These are phyloP conservation scores for Aspergillus fischeri DNA, from an alignment of 2,329 filamentous ascomycete species.

Conservation along the genomic window DNA sequence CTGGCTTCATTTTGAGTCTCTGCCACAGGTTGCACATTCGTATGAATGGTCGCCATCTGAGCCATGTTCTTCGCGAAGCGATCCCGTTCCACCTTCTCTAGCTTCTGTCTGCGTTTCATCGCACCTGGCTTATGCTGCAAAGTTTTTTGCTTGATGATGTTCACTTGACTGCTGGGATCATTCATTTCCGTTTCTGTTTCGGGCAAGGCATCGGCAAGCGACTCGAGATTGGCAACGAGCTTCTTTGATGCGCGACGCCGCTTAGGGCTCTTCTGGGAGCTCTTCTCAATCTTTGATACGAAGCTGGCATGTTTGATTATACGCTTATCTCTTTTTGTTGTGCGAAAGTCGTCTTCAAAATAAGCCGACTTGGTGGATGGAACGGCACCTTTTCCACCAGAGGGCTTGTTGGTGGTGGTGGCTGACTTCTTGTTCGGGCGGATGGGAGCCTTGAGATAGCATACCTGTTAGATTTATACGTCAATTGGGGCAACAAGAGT, in stretches of 20 bases:
- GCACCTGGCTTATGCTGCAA: constrained; percentile 72
- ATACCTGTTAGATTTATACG: background rate
- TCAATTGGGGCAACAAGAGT: background rate
- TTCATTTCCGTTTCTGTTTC: constrained; percentile 51
- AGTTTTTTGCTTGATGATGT: constrained; percentile 70
- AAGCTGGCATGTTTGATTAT: constrained; percentile 77
- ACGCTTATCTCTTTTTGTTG: constrained; percentile 78
- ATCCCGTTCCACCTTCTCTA: constrained; percentile 77
- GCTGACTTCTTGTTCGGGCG: constrained; percentile 16
- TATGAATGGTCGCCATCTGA: constrained; percentile 53
- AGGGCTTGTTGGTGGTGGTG: constrained; percentile 12
- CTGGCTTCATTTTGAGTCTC: constrained; percentile 15
- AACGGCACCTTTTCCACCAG: constrained; percentile 14
- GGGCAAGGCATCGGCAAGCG: constrained; percentile 76
- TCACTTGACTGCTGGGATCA: constrained; percentile 50
- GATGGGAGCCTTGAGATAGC: constrained; percentile 23
- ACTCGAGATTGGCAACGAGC: constrained; percentile 68
- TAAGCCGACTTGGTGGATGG: constrained; percentile 14
- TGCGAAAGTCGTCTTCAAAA: constrained; percentile 52
- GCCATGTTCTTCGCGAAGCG: constrained; percentile 82
- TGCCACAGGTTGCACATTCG: constrained; percentile 22
- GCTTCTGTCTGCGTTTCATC: constrained; percentile 73
- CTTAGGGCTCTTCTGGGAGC: constrained; percentile 53
- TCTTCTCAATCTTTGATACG: constrained; percentile 69
- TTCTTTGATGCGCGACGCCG: constrained; percentile 70